phyloP scores from a whole-genome alignment of 108 stramenopile genomes.

The Skeletonema tropicum region DNA sequence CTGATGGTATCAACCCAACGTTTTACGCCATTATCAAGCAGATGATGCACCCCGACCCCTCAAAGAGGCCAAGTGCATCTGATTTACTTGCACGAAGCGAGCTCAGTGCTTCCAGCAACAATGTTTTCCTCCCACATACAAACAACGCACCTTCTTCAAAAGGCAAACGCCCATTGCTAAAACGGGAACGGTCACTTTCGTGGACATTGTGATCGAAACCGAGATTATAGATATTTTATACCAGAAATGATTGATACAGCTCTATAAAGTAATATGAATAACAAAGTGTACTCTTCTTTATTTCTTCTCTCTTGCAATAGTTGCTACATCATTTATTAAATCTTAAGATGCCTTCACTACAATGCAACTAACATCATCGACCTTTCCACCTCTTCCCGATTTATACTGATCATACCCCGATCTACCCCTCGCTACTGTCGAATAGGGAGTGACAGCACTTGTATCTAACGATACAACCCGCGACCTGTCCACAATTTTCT shows the following conservation, averaged over 20 bases:
- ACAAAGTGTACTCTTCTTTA: neutral
- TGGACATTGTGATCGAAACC: neutral
- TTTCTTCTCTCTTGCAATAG: neutral
- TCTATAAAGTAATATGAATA: neutral
- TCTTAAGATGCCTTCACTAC: slow-evolving; percentile 59
- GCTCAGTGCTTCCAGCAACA: slow-evolving; percentile 7
- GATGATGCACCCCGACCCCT: slow-evolving; percentile 66
- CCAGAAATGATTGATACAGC: neutral
- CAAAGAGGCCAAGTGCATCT: slow-evolving; percentile 50
- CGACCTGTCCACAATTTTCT: slow-evolving; percentile 67
- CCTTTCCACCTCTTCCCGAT: slow-evolving; percentile 81
- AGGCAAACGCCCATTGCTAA: neutral
- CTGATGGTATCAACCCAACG: slow-evolving; percentile 39
- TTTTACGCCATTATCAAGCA: slow-evolving; percentile 35
- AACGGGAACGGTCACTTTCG: neutral
- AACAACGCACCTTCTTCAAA: neutral
- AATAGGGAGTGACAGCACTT: slow-evolving; percentile 75
- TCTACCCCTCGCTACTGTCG: slow-evolving; percentile 66
- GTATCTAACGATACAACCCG: slow-evolving; percentile 70
- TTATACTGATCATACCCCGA: slow-evolving; percentile 64
- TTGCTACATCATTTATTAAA: neutral
- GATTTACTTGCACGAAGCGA: slow-evolving; percentile 44
- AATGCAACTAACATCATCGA: slow-evolving; percentile 88
- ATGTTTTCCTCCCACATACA: neutral
- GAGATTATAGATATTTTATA: neutral